Base-by-base conservation (phyloP, 2,329 filamentous ascomycete genomes). In the Cercospora beticola region DNA sequence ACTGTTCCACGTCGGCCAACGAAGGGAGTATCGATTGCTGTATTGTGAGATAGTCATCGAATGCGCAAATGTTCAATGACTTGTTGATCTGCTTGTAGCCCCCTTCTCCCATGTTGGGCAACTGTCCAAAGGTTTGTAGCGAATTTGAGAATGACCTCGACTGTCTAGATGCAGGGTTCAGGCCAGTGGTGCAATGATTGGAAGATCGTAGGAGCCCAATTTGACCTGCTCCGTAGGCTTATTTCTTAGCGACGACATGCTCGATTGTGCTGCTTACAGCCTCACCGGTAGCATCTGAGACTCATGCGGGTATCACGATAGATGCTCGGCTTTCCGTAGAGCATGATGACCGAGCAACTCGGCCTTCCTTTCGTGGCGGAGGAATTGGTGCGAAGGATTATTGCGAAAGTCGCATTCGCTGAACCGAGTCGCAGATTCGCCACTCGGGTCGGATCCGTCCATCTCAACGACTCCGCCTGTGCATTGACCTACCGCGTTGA, bases 81-180 rank as follows among this genome's bases (percentile, higher is more conserved):
- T 74, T 74, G 68, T 74, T 74, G 62, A 74, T 74, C 56, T 74
- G 73, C 12, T 68, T 65, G 52, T 74, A 74, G 5, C 72, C 73
- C n/a, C 73, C 72, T 57, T 68, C 65, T 46, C 36, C 65, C 69
- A 72, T 74, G 8, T 23, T 65, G 63, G 46, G 28, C 23, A 49
- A n/a, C n/a, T n/a, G n/a, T n/a, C 3, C 31, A 30, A 49, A 7
- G 16, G 9, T 61, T 18, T 2, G 5, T 18, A 28, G 12, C 12
- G 23, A 18, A 4, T 4, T 2, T 21, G 1, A 5, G 46, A 1
- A 4, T 21, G 21, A 10, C 0, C 2, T 21, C 18, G 18, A 12
- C 1, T 12, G 46, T 23, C 7, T 52, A 23, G 9, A 4, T 8
- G 23, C 4, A 12, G 4, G 9, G 16, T 21, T 2, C 9, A 23